Conservation (phyloP, 306 rosid species). For the Cotoneaster glaucophyllus region DNA sequence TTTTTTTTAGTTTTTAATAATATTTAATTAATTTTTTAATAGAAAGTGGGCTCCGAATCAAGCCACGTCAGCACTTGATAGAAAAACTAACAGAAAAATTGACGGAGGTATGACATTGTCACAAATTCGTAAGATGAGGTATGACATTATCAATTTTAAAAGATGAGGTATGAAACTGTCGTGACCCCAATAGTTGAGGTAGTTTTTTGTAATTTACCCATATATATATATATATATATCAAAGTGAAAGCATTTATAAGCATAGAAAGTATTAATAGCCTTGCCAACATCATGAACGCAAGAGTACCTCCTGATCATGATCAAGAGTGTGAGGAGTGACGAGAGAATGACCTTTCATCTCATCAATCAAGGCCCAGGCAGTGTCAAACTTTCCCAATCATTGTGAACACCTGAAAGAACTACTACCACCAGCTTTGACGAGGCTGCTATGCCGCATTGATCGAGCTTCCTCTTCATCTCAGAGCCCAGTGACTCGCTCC, state of each 20-base stretch:
- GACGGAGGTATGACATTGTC: no score
- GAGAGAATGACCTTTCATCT: conserved; percentile 62
- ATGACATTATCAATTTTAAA: no score
- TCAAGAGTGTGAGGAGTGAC: conserved; percentile 72
- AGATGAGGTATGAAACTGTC: no score
- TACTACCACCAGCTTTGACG: conserved; percentile 62
- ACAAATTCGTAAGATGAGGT: no score
- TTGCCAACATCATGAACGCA: conserved; percentile 70
- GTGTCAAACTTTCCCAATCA: conserved; percentile 93
- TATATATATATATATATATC: neutral
- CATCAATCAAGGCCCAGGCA: conserved; percentile 77
- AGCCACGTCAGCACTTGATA: no score
- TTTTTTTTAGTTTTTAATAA: no score
- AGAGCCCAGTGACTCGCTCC: neutral
- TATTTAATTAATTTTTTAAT: no score
- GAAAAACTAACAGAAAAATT: no score
- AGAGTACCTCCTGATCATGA: conserved; percentile 75
- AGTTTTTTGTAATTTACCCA: no score
- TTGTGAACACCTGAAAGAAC: conserved; percentile 58
- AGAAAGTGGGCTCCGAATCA: no score
- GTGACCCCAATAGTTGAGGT: no score
- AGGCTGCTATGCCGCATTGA: conserved; percentile 31
- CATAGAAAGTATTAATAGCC: conserved; percentile 70
- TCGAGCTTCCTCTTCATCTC: conserved; percentile 55
- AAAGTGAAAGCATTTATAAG: conserved; percentile 50